Base-by-base conservation (phyloP, 2,329 filamentous ascomycete species). In the Xylariomycetidae sp. region DNA sequence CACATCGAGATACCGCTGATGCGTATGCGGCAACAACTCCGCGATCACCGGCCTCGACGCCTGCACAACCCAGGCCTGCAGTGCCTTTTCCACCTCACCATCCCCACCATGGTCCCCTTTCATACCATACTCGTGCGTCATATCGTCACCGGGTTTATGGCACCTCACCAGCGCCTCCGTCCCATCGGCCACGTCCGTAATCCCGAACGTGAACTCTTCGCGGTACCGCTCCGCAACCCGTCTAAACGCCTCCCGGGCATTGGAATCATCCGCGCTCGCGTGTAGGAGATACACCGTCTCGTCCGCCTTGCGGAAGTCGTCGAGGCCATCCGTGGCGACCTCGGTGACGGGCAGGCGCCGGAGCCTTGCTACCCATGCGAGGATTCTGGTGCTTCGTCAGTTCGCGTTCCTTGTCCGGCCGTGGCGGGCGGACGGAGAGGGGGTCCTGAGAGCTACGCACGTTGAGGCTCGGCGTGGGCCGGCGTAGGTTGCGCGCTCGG, bases 141-240 rank as follows among this genome's bases (percentile, higher is more conserved):
- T 12, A 12, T 12, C 20, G 20, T 12, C 20, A 23, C 20, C 20
- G n/a, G 24, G 38, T 28, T 48, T 53, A 38, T 56, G 52, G 40
- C 56, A 60, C 17, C 52, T 47, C 4, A 62, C 36, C 0, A 61
- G 35, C 0, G 36, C 12, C 6, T 12, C 15, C 12, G n/a, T 25
- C 24, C 6, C 6, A 13, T 25, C 3, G 2, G 34, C n/a, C 18
- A 51, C 45, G 0, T 38, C 37, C 5, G 44, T 40, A 10, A 53
- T 10, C 10, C 53, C 58, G 29, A 63, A 62, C 2, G 50, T 53
- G 35, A 63, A 63, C 37, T 62, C 57, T 10, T 51, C 46, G 5
- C 43, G 41, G 36, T 56, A 54, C 16, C 38, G 41, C 7, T 29
- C 27, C 1, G 58, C 58, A 1, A 54, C 40, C 6, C 46, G 37